Evolutionary conservation across 2,329 filamentous ascomycete genomes (phyloP).

Genomic region (Aspergillus luchuensis): DNA sequence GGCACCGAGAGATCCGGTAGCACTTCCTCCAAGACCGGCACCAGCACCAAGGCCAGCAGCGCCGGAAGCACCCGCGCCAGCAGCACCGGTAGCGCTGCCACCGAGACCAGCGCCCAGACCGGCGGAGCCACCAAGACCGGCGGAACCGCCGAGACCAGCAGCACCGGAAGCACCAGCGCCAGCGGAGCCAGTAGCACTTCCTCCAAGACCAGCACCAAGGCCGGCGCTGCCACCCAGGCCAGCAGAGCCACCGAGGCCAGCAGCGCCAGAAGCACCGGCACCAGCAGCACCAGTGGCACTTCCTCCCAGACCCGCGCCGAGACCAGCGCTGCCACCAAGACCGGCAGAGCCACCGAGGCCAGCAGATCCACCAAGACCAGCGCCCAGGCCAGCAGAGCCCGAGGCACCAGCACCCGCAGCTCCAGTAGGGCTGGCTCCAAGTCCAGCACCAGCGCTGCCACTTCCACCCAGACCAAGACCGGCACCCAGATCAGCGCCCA

Average conservation of each 20-base stretch:
- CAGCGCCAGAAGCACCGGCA: not conserved
- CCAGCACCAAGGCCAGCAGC: not conserved
- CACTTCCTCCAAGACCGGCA: constrained; percentile 1
- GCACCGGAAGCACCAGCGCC: not conserved
- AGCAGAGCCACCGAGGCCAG: not conserved
- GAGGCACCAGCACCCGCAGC: not conserved
- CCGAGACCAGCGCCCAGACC: not conserved
- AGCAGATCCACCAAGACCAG: not conserved
- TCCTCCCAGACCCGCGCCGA: not conserved
- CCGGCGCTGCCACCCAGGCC: constrained; percentile 6
- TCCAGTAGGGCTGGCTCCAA: not conserved
- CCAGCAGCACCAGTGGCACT: not conserved
- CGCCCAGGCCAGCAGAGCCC: not conserved
- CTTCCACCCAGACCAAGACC: not conserved
- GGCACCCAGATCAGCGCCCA: not conserved
- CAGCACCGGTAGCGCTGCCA: not conserved
- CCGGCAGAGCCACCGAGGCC: not conserved
- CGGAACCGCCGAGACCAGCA: not conserved
- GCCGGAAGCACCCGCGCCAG: not conserved
- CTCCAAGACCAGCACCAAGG: constrained; percentile 1
- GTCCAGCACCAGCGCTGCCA: not conserved
- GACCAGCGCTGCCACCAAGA: constrained; percentile 3
- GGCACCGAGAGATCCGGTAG: not conserved
- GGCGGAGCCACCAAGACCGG: not conserved
- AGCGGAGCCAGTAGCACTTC: not conserved